Evolutionary conservation across 805 yeast genomes (phyloP).

Genomic region (Lipomyces spencermartinsiae): DNA sequence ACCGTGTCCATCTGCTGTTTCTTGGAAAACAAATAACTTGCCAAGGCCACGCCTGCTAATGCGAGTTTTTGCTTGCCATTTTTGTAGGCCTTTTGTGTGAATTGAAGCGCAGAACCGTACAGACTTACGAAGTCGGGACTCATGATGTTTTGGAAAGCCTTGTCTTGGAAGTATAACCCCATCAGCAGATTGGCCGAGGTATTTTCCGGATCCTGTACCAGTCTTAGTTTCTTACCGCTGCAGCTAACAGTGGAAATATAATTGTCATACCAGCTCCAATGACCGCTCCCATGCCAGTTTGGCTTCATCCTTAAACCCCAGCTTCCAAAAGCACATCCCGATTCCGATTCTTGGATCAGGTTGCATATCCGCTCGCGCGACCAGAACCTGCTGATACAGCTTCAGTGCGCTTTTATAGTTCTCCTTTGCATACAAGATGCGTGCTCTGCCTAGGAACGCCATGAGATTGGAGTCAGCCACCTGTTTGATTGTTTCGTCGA

Average conservation of each 20-base stretch:
- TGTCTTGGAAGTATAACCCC: slow-evolving; percentile 71
- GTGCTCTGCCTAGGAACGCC: slow-evolving; percentile 86
- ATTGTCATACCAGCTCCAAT: slow-evolving; percentile 54
- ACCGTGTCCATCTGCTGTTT: slow-evolving; percentile 61
- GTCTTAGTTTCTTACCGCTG: background rate
- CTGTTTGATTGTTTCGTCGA: slow-evolving; percentile 62
- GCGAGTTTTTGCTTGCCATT: slow-evolving; percentile 57
- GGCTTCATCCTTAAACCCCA: slow-evolving; percentile 81
- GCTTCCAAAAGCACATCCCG: slow-evolving; percentile 91
- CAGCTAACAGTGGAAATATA: too few relatives aligned
- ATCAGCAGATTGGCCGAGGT: slow-evolving; percentile 68
- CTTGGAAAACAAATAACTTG: slow-evolving; percentile 74
- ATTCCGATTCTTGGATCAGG: slow-evolving; percentile 96
- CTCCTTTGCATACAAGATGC: slow-evolving; percentile 71
- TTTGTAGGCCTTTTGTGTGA: slow-evolving; percentile 50
- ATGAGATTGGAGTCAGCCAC: slow-evolving; percentile 67
- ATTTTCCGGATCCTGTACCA: slow-evolving; percentile 56
- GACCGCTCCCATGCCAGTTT: slow-evolving; percentile 81
- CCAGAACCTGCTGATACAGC: slow-evolving; percentile 80
- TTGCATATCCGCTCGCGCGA: slow-evolving; percentile 69
- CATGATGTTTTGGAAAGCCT: slow-evolving; percentile 61
- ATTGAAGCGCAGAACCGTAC: slow-evolving; percentile 64
- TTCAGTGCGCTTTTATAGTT: slow-evolving; percentile 77
- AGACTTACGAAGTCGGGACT: slow-evolving; percentile 61
- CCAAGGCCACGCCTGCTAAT: slow-evolving; percentile 63